Base-by-base conservation (phyloP, 306 rosid species). In the Dryas alaskensis region DNA sequence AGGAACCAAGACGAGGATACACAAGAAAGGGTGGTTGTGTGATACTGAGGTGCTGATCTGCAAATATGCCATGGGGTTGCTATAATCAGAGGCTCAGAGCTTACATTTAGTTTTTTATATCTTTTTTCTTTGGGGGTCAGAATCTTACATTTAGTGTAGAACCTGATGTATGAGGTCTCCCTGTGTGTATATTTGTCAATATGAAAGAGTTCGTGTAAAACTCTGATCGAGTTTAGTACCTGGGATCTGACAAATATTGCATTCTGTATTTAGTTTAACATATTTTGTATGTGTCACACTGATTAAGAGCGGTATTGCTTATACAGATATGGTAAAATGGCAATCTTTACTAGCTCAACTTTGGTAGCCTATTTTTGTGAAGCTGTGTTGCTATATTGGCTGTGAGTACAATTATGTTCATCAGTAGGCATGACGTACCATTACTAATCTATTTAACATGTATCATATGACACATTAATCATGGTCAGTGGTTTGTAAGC, bases 151-250 rank as follows among this genome's bases (percentile, higher is more conserved):
- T 45, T 63, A n/a, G 67, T 42, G 14, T 51, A 22, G 65, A 43
- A 17, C 53, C 22, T 54, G 14, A 54, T 17, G 14, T 17, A 62
- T 12, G 52, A 13, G 74, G 74, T 57, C 54, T 48, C 10, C 40
- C 43, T 49, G 49, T 63, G 40, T 78, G 77, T 78, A 72, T 40
- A 72, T 65, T 46, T 16, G 42, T 43, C 48, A 48, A 72, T 40
- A 67, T 4, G 69, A 72, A 66, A 10, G 14, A 55, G 17, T 42
- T 14, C 53, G 71, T 43, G 73, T 65, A 37, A 59, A 16, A 13
- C 64, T 65, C 53, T 40, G 77, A 48, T 48, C 57, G 68, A 68
- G 53, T 59, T 47, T 57, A 5, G 51, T 39, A 7, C 45, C 22
- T 7, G 6, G 47, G 27, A 31, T 12, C 45, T 12, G 19, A 40